Evolutionary conservation across 805 yeast genomes (phyloP), one percentile per base, ranked within the genome.

Genomic region (Brettanomyces nanus): DNA sequence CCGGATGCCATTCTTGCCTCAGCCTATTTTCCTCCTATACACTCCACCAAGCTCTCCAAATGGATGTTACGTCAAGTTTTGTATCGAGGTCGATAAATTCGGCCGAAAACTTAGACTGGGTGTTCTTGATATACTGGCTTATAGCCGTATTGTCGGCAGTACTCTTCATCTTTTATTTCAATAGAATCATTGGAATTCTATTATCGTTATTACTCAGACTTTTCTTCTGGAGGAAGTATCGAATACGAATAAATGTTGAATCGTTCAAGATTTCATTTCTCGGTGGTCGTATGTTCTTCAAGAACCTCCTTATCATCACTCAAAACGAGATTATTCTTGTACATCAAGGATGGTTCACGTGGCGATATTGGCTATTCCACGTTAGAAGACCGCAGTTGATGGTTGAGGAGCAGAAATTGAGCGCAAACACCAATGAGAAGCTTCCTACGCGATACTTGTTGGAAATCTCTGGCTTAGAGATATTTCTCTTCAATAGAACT

Each of bases 321-420:
- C 67, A 75, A 35, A 81, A 89, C 59, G 76, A 77, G 43, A 77
- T 95, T 2, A 52, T 85, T 1, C 73, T 85, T 7, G 67, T 84
- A 1, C 69, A 84, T 20, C 78, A 80, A 43, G 82, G 90, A 1
- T 74, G 76, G 48, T 53, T 90, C 20, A 84, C 95, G 0, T 92
- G 97, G 97, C 61, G 94, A 43, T 90, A 86, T 56, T 92, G 97
- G 97, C 63, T 85, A 36, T 61, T 65, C 4, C 46, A 60, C 23
- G 64, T 70, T 10, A 55, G 77, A 37, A 46, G 62, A 18, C 57
- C 73, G 2, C 62, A 60, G 27, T 58, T 64, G 36, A 50, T 46
- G 20, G 45, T 55, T 3, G 39, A 44, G 14, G 43, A 38, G 19
- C 52, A 49, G 9, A 46, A 50, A 4, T 33, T 40, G 4, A 54